These are phyloP conservation scores for Zancudomyces culisetae DNA, from an alignment of 371 early-diverging fungal species.

Conservation along the genomic window DNA sequence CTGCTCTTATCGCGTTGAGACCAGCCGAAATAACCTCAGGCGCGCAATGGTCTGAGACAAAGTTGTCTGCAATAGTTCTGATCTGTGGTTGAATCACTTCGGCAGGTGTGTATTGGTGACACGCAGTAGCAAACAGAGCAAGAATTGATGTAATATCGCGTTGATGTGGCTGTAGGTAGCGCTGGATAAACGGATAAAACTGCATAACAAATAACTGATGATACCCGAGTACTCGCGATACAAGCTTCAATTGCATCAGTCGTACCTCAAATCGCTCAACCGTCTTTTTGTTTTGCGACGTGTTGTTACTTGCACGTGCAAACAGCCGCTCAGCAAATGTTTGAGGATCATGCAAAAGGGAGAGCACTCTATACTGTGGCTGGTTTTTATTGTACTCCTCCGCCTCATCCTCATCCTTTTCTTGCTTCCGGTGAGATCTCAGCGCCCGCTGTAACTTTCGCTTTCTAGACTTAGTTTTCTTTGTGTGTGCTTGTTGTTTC, in stretches of 20 bases:
- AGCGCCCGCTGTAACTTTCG: conserved; percentile 52
- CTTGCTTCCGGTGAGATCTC: conserved; percentile 43
- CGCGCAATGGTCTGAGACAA: conserved; percentile 75
- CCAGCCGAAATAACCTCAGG: conserved; percentile 89
- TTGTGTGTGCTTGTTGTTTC: conserved; percentile 53
- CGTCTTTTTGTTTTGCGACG: conserved; percentile 23
- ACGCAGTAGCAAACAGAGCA: conserved; percentile 73
- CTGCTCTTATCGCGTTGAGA: conserved; percentile 81
- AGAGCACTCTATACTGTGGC: background rate
- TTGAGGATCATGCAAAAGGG: conserved; percentile 83
- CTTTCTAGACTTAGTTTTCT: conserved; percentile 60
- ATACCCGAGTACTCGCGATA: conserved; percentile 79
- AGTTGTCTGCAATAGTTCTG: conserved; percentile 80
- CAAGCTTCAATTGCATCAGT: conserved; percentile 73
- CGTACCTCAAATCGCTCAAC: conserved; percentile 75
- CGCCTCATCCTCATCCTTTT: conserved; percentile 24
- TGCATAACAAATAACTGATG: conserved; percentile 76
- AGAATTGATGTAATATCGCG: conserved; percentile 81
- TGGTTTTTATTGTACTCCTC: conserved; percentile 25
- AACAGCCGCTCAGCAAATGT: conserved; percentile 84
- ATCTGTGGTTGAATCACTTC: conserved; percentile 69
- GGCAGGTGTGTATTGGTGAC: conserved; percentile 82
- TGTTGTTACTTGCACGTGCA: conserved; percentile 31
- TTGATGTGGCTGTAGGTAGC: conserved; percentile 85
- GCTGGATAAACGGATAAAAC: conserved; percentile 72